Conservation (phyloP, 768 basidiomycete species). For the Pleurotus tuber-regium region DNA sequence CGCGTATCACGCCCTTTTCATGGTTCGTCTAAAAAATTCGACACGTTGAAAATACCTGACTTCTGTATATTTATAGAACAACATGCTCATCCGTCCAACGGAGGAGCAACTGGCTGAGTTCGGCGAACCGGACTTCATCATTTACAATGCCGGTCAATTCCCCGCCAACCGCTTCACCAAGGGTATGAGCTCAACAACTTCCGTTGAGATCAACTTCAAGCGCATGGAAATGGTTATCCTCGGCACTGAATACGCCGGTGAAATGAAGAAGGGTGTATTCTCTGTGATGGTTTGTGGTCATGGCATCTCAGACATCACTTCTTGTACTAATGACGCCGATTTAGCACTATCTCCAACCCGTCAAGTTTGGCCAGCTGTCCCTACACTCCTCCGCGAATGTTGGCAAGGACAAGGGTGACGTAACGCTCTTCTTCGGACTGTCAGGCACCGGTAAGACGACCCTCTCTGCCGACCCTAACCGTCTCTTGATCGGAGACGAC, state of each 20-base stretch:
- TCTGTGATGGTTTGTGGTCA: slow-evolving; percentile 82
- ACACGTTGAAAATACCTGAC: slow-evolving; percentile 9
- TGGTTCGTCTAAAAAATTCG: slow-evolving; percentile 55
- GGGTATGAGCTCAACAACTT: slow-evolving; percentile 99
- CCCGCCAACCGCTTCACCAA: slow-evolving; percentile 99
- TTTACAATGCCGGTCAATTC: slow-evolving; percentile 99
- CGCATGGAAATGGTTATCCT: slow-evolving; percentile 99
- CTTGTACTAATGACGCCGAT: slow-evolving; percentile 1
- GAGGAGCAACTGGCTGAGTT: slow-evolving; percentile 91
- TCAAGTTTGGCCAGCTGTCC: slow-evolving; percentile 97
- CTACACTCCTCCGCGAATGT: slow-evolving; percentile 98
- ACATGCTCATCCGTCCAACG: slow-evolving; percentile 99
- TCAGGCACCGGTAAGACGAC: slow-evolving; percentile 99
- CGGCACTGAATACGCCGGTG: slow-evolving; percentile 95
- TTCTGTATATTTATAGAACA: slow-evolving; percentile 60
- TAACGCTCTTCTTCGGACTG: slow-evolving; percentile 98
- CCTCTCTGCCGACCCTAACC: slow-evolving; percentile 92
- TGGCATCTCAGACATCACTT: too few species aligned
- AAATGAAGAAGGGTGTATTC: slow-evolving; percentile 99
- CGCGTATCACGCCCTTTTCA: slow-evolving; percentile 98
- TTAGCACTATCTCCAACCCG: slow-evolving; percentile 95
- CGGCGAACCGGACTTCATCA: slow-evolving; percentile 98
- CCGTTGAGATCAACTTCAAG: slow-evolving; percentile 99
- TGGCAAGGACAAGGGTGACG: slow-evolving; percentile 83
- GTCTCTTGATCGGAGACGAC: slow-evolving; percentile 95